Conservation (phyloP, 1,284 basidiomycete genomes). For the Nidula niveotomentosa region DNA sequence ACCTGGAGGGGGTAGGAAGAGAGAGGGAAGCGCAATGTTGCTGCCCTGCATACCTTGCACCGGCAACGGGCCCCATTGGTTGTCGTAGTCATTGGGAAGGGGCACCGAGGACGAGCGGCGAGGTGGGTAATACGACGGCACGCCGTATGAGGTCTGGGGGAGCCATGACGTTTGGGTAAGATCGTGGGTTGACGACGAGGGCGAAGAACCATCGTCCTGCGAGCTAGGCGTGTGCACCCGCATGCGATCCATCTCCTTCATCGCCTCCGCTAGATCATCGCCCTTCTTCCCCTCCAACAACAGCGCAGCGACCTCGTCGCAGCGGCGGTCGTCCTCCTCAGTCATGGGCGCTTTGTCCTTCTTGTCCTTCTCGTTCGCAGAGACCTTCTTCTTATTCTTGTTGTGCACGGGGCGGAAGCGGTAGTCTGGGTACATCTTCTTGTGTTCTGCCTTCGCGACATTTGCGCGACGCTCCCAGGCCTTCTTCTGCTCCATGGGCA, state of each 20-base stretch:
- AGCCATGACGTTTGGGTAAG: too few species aligned
- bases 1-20: constrained; percentile 16
- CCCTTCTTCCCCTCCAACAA: constrained; percentile 60
- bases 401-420: constrained; percentile 69
- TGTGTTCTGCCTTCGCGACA: constrained; percentile 66
- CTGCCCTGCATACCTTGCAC: too few species aligned
- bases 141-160: too few species aligned
- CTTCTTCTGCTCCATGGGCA: constrained; percentile 65
- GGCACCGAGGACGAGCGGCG: constrained; percentile 63
- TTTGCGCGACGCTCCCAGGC: constrained; percentile 68
- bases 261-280: constrained; percentile 63
- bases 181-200: too few species aligned
- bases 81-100: constrained; percentile 43
- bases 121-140: too few species aligned
- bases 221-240: constrained; percentile 1
- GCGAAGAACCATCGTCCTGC: too few species aligned
- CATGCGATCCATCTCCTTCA: constrained; percentile 50
- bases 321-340: constrained; percentile 49
- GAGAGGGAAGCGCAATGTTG: constrained; percentile 17
- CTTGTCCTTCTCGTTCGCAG: constrained; percentile 6
- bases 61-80: too few species aligned
- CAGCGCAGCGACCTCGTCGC: constrained; percentile 60
- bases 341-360: constrained; percentile 34
- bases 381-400: constrained; percentile 55
- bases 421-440: constrained; percentile 64